Evolutionary conservation across 495 filamentous ascomycete genomes (phyloP).

Genomic region (Neurospora sp.): DNA sequence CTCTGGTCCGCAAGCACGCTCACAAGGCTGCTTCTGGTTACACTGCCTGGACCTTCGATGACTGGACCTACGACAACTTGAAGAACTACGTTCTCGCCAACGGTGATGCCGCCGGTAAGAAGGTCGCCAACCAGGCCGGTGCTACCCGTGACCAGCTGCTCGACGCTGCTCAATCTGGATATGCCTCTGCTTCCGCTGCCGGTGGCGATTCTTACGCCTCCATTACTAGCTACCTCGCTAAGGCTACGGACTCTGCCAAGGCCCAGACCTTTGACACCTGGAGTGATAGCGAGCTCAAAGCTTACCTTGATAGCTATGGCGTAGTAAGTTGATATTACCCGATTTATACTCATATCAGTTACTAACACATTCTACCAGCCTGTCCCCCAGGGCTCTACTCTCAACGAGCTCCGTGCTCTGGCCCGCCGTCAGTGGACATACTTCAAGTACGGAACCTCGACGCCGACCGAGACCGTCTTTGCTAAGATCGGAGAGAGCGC

Average conservation of each 20-base stretch:
- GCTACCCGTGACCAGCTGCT: conserved; percentile 65
- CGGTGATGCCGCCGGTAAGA: conserved; percentile 54
- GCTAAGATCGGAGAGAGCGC: conserved; percentile 50
- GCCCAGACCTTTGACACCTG: conserved; percentile 66
- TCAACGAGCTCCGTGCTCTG: conserved; percentile 55
- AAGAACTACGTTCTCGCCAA: conserved; percentile 55
- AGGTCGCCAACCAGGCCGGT: conserved; percentile 52
- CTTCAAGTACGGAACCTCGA: conserved; percentile 67
- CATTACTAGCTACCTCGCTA: conserved; percentile 60
- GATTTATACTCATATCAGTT: background rate
- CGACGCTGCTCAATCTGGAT: conserved; percentile 60
- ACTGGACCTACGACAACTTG: conserved; percentile 67
- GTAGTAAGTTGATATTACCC: conserved; percentile 31
- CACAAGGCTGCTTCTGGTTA: conserved; percentile 65
- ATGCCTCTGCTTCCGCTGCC: conserved; percentile 54
- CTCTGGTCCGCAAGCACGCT: conserved; percentile 58
- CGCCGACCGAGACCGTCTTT: conserved; percentile 53
- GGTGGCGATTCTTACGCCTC: conserved; percentile 63
- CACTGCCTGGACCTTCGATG: conserved; percentile 78
- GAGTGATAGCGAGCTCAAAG: conserved; percentile 69
- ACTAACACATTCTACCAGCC: conserved; percentile 18
- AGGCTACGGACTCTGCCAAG: conserved; percentile 61
- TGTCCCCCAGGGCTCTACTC: conserved; percentile 57
- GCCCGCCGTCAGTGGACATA: conserved; percentile 65
- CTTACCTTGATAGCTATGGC: conserved; percentile 73